These are phyloP conservation scores for Sporothrix globosa DNA, from an alignment of 2,329 filamentous ascomycete species.

Conservation along the genomic window DNA sequence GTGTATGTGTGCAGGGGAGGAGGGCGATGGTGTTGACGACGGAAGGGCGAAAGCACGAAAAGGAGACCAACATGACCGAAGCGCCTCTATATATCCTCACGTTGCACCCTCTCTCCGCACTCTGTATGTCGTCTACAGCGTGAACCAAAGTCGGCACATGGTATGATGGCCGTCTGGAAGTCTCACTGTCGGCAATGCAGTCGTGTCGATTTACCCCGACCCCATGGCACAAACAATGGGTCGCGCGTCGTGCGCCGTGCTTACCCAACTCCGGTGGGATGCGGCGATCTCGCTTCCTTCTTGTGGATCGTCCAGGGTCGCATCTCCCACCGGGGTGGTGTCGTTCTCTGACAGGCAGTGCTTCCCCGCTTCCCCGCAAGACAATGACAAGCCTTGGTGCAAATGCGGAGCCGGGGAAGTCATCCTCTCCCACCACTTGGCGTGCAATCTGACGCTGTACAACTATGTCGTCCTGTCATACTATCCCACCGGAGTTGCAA, in stretches of 20 bases:
- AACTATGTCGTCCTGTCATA: no score
- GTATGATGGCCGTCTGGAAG: no score
- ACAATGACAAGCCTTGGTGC: not conserved
- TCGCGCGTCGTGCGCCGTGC: no score
- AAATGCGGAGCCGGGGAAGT: not conserved
- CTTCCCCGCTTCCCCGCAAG: constrained; percentile 20
- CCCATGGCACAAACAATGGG: constrained; percentile 3
- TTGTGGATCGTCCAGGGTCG: not conserved
- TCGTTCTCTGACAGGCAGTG: not conserved
- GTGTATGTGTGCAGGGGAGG: not conserved
- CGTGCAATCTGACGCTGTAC: no score
- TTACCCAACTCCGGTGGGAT: constrained; percentile 14
- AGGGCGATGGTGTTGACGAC: not conserved
- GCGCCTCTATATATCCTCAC: no score
- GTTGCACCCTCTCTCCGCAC: no score
- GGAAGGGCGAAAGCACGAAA: no score
- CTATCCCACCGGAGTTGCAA: no score
- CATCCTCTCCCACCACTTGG: not conserved
- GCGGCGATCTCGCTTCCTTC: not conserved
- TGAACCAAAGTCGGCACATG: not conserved
- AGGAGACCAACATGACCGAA: no score
- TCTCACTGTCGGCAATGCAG: no score
- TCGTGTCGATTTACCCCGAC: constrained; percentile 1
- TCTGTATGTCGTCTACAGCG: no score
- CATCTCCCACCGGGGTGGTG: constrained; percentile 3